phyloP scores from a whole-genome alignment of 768 basidiomycete species.

The Mycena kentingensis region DNA sequence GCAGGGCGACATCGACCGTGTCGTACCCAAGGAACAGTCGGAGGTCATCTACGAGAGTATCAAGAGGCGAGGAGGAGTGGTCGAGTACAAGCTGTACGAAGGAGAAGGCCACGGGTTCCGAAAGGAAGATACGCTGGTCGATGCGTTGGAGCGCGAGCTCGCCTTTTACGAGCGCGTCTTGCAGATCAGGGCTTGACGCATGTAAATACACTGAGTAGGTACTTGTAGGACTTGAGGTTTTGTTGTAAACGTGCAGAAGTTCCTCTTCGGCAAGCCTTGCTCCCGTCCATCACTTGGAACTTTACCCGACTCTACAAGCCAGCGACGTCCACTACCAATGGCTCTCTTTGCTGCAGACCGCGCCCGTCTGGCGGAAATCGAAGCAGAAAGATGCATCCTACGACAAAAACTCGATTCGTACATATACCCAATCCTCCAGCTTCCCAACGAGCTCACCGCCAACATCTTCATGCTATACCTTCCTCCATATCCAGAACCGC shows the following conservation, averaged over 20 bases:
- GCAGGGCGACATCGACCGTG: conserved; percentile 63
- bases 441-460: neutral
- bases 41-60: conserved; percentile 48
- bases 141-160: conserved; percentile 45
- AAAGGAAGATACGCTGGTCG: conserved; percentile 45
- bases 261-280: too few relatives aligned
- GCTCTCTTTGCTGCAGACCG: too few relatives aligned
- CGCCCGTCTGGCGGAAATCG: neutral
- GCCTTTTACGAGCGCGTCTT: conserved; percentile 41
- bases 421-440: neutral
- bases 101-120: conserved; percentile 56
- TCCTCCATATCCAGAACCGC: neutral
- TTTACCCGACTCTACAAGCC: too few relatives aligned
- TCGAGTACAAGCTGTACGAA: conserved; percentile 49
- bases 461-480: neutral
- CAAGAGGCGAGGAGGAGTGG: conserved; percentile 38
- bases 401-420: neutral
- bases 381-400: neutral
- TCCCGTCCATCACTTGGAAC: too few relatives aligned
- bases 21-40: conserved; percentile 72
- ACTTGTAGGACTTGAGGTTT: too few relatives aligned
- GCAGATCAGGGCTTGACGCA: conserved; percentile 3
- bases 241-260: too few relatives aligned
- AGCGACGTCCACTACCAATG: too few relatives aligned
- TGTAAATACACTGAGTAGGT: neutral